Conservation (phyloP, 1,284 basidiomycete species). For the Ceratobasidium sp. region DNA sequence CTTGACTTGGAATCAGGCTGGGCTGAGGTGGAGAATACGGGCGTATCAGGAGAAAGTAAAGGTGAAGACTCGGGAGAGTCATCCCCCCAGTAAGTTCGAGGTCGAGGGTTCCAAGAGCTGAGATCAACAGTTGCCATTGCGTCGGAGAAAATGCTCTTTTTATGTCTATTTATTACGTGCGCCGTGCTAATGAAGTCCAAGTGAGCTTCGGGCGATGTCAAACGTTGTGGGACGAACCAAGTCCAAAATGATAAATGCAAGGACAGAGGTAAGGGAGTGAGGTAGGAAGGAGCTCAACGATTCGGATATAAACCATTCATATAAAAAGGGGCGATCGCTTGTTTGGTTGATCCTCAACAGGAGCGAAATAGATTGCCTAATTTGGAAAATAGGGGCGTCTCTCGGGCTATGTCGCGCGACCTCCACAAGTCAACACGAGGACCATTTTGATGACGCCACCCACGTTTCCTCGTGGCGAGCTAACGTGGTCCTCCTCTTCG, state of each 20-base stretch:
- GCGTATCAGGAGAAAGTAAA: neutral
- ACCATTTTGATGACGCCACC: neutral
- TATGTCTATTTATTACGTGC: neutral
- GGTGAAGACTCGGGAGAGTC: neutral
- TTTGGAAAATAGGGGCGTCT: neutral
- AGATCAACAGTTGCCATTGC: neutral
- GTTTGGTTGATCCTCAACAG: neutral
- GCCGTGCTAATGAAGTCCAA: neutral
- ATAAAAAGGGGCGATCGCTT: neutral
- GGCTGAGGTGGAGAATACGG: neutral
- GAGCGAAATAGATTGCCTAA: neutral
- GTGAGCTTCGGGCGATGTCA: neutral
- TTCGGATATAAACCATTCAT: neutral
- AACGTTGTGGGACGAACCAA: neutral
- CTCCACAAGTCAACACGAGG: neutral
- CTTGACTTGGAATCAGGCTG: neutral
- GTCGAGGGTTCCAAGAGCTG: neutral
- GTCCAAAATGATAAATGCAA: constrained; percentile 4
- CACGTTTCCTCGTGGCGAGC: neutral
- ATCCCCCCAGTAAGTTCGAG: neutral
- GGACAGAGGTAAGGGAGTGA: neutral
- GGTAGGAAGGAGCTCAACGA: neutral
- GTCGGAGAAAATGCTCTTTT: neutral
- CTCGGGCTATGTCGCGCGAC: neutral
- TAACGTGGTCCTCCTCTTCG: no score